Percentiles rank a stretch among this genome's conserved stretches.
These are phyloP conservation scores for Botrytis tulipae DNA, from an alignment of 2,329 filamentous ascomycete species.

Conservation along the genomic window DNA sequence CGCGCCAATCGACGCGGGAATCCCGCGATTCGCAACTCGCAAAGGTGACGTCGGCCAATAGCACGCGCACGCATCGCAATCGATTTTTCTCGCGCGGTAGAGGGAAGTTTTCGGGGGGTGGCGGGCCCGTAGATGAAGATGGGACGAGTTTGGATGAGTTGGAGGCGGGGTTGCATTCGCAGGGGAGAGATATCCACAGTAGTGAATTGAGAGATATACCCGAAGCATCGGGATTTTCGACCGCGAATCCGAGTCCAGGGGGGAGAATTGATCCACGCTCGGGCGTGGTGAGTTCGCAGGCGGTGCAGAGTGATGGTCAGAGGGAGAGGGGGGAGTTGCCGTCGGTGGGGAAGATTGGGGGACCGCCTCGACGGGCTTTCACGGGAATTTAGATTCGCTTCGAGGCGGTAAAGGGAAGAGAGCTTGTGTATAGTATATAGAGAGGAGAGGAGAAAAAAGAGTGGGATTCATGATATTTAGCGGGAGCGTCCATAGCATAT, in stretches of 20 bases:
- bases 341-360: neutral
- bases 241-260: conserved; percentile 17
- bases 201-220: conserved; percentile 41
- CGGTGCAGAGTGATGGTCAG: conserved; percentile 32
- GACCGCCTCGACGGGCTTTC: conserved; percentile 5
- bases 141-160: conserved; percentile 34
- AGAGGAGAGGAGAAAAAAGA: neutral
- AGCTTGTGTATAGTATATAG: neutral
- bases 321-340: conserved; percentile 33
- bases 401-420: too few species aligned
- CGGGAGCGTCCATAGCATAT: neutral
- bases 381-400: neutral
- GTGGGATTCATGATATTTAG: neutral
- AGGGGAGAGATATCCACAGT: conserved; percentile 40
- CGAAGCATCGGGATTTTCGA: conserved; percentile 35
- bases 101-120: conserved; percentile 31
- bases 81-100: conserved; percentile 55
- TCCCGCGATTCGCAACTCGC: conserved; percentile 29
- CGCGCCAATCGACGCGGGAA: conserved; percentile 27
- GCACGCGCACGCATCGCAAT: conserved; percentile 51
- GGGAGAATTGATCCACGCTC: conserved; percentile 38
- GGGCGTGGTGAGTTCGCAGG: conserved; percentile 37
- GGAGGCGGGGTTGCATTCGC: conserved; percentile 31
- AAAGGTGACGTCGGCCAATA: conserved; percentile 37
- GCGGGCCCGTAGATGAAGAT: conserved; percentile 20